Conservation (phyloP, 2,329 filamentous ascomycete species). For the Colletotrichum agaves region DNA sequence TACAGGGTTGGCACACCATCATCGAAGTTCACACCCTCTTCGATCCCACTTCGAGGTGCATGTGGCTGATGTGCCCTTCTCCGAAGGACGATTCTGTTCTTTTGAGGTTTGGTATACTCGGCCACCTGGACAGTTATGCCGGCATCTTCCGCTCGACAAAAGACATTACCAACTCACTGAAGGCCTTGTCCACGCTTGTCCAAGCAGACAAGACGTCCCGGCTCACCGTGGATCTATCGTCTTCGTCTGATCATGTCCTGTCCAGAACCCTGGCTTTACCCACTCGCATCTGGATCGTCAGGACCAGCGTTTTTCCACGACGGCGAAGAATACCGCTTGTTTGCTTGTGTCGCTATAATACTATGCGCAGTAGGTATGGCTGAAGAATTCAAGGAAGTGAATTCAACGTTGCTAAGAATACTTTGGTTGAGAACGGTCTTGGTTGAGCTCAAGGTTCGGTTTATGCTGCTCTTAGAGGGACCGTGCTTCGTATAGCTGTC, state of each 20-base stretch:
- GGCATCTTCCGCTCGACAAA: too few relatives aligned
- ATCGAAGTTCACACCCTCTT: not conserved
- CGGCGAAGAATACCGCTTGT: not conserved
- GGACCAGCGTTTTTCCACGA: not conserved
- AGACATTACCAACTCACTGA: too few relatives aligned
- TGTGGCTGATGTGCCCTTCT: too few relatives aligned
- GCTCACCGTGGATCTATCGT: not conserved
- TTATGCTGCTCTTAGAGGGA: not conserved
- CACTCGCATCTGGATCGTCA: constrained; percentile 10
- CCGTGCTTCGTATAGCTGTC: not conserved
- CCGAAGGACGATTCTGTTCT: too few relatives aligned
- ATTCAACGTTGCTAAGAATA: not conserved
- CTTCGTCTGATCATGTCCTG: constrained; percentile 31
- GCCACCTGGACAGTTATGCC: too few relatives aligned
- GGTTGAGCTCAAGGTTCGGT: not conserved
- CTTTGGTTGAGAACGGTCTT: not conserved
- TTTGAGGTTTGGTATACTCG: too few relatives aligned
- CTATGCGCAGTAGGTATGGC: not conserved
- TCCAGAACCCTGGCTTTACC: constrained; percentile 2
- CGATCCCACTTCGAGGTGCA: too few relatives aligned
- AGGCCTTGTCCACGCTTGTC: constrained; percentile 23
- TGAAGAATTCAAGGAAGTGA: not conserved
- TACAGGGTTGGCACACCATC: not conserved
- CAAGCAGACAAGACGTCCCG: constrained; percentile 18
- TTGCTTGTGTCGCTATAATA: not conserved